Percentiles rank a stretch among this genome's conserved stretches.
Conservation (phyloP, 179 eudicot species). For the Silene noctiflora region DNA sequence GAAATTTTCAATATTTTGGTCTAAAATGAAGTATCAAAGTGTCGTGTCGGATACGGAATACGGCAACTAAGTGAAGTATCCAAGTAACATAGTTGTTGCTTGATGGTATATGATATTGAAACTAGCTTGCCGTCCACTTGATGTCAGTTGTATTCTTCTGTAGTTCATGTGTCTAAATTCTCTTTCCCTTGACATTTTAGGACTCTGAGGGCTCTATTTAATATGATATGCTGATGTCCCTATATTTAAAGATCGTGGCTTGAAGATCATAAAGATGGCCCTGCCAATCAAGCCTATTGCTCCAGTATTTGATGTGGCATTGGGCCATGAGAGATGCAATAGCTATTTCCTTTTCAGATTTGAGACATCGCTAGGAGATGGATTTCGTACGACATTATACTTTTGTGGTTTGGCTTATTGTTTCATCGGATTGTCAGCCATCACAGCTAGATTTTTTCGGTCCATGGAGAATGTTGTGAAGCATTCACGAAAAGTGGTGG, state of each 20-base stretch:
- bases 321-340: slow-evolving; percentile 39
- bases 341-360: slow-evolving; percentile 42
- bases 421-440: slow-evolving; percentile 80
- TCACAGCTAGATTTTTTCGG: slow-evolving; percentile 74
- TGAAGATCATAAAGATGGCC: slow-evolving; percentile 16
- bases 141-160: neutral
- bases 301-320: neutral
- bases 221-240: slow-evolving; percentile 6
- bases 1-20: too few species aligned
- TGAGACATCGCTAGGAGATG: slow-evolving; percentile 56
- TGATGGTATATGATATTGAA: neutral
- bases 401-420: slow-evolving; percentile 65
- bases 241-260: slow-evolving; percentile 10
- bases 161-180: neutral
- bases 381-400: slow-evolving; percentile 50
- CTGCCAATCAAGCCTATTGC: neutral
- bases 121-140: neutral
- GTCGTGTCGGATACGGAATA: too few species aligned
- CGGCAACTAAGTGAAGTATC: too few species aligned
- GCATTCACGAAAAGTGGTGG: slow-evolving; percentile 61
- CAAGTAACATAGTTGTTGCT: too few species aligned
- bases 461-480: slow-evolving; percentile 93
- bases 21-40: too few species aligned
- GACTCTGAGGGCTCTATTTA: slow-evolving; percentile 1
- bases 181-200: slow-evolving; percentile 1